phyloP scores from a whole-genome alignment of 495 filamentous ascomycete species.

The Tuber calosporum region DNA sequence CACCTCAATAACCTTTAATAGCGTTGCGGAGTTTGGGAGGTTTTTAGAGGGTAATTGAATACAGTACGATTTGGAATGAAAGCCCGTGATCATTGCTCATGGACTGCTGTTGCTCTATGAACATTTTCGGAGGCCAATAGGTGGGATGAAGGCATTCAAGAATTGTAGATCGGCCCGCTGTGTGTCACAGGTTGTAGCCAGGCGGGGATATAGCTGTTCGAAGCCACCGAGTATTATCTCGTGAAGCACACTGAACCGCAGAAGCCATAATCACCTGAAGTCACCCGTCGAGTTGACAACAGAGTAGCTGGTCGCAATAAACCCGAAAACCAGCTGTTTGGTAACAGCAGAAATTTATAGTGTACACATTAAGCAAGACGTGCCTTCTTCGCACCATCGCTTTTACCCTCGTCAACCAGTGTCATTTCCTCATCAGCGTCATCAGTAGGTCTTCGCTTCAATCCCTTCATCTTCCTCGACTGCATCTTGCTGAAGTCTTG shows the following conservation, averaged over 20 bases:
- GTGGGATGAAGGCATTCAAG: neutral
- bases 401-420: conserved; percentile 44
- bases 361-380: conserved; percentile 21
- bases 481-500: conserved; percentile 82
- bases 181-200: neutral
- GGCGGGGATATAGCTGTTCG: neutral
- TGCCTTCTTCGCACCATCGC: conserved; percentile 19
- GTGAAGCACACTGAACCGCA: neutral
- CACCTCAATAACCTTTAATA: neutral
- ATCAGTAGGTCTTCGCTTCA: conserved; percentile 68
- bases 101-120: neutral
- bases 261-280: neutral
- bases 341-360: conserved; percentile 13
- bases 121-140: neutral
- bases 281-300: neutral
- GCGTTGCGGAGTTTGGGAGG: neutral
- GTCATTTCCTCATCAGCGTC: conserved; percentile 50
- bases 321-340: neutral
- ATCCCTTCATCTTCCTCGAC: conserved; percentile 98
- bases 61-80: neutral
- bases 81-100: neutral
- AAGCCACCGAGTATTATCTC: neutral
- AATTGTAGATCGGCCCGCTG: neutral
- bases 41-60: neutral
- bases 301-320: neutral